Conservation (phyloP, 1,284 basidiomycete species). For the Wolfiporia cocos region DNA sequence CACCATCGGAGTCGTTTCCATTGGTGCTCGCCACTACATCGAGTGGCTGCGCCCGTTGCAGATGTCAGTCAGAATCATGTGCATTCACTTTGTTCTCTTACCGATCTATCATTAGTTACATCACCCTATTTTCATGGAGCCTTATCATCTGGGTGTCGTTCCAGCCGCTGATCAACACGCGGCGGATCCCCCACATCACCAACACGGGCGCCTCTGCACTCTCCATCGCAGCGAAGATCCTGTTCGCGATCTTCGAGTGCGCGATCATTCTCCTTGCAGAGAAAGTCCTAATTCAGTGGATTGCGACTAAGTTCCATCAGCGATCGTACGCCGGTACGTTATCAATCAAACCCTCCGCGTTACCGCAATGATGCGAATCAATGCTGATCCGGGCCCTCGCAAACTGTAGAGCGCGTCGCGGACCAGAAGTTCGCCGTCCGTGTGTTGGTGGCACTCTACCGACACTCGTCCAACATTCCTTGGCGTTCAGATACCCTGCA, state of each 20-base stretch:
- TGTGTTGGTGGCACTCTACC: slow-evolving; percentile 73
- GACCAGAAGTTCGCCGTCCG: slow-evolving; percentile 81
- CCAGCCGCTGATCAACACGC: slow-evolving; percentile 55
- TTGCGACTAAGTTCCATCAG: slow-evolving; percentile 84
- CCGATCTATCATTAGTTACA: slow-evolving; percentile 39
- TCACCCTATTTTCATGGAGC: slow-evolving; percentile 73
- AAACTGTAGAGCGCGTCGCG: slow-evolving; percentile 64
- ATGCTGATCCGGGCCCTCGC: too few relatives aligned
- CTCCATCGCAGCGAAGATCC: slow-evolving; percentile 51
- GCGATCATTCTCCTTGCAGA: slow-evolving; percentile 71
- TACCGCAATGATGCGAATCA: not conserved
- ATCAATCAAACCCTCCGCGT: not conserved
- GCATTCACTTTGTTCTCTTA: slow-evolving; percentile 3
- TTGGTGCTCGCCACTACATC: slow-evolving; percentile 66
- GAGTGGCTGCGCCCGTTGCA: slow-evolving; percentile 70
- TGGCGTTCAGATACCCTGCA: slow-evolving; percentile 65
- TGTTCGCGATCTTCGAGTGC: slow-evolving; percentile 76
- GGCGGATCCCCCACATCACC: slow-evolving; percentile 26
- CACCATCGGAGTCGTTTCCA: slow-evolving; percentile 70
- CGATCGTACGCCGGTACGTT: slow-evolving; percentile 73
- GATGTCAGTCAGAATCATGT: slow-evolving; percentile 32
- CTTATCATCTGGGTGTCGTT: slow-evolving; percentile 63
- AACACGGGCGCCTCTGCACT: slow-evolving; percentile 30
- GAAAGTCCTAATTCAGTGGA: slow-evolving; percentile 86
- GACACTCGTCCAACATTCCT: slow-evolving; percentile 67